Conservation (phyloP, 208 protist species). For the Trypanosoma theileri region DNA sequence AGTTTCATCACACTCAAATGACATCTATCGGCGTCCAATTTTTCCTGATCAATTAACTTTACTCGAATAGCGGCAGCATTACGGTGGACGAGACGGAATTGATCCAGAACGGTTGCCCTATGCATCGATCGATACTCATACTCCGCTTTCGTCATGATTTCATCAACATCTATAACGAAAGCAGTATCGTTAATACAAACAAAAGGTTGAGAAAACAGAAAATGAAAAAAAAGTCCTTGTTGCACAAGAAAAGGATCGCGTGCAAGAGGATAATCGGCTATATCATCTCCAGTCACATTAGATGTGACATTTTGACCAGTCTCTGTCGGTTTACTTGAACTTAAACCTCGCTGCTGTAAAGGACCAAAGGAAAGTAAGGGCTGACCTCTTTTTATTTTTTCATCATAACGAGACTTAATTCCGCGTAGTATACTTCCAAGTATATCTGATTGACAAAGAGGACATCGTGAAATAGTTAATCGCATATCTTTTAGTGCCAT, state of each 20-base stretch:
- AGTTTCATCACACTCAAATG: slow-evolving; percentile 62
- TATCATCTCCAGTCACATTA: slow-evolving; percentile 7
- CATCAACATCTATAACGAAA: slow-evolving; percentile 62
- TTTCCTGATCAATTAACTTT: slow-evolving; percentile 44
- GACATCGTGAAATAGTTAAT: slow-evolving; percentile 49
- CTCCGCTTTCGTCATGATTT: slow-evolving; percentile 80
- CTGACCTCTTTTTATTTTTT: slow-evolving; percentile 24
- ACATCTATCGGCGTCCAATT: slow-evolving; percentile 42
- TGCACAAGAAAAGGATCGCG: slow-evolving; percentile 85
- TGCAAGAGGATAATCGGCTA: slow-evolving; percentile 46
- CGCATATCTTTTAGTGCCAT: slow-evolving; percentile 61
- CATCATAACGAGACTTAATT: slow-evolving; percentile 24
- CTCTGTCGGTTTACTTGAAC: background rate
- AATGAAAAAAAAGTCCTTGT: slow-evolving; percentile 78
- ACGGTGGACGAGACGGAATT: slow-evolving; percentile 79
- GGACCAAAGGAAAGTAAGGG: slow-evolving; percentile 28
- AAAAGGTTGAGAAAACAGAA: slow-evolving; percentile 60
- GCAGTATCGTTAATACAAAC: slow-evolving; percentile 64
- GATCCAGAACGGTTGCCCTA: slow-evolving; percentile 59
- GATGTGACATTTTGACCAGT: background rate
- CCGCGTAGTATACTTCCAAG: slow-evolving; percentile 25
- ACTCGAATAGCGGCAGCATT: slow-evolving; percentile 63
- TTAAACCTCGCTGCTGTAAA: slow-evolving; percentile 9
- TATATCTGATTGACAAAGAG: slow-evolving; percentile 57
- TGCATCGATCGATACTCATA: slow-evolving; percentile 60